A percentile compares a stretch with the other conserved stretches of the same genome.
phyloP scores from a whole-genome alignment of 139 green algal species.

The Chlorella sp. region DNA sequence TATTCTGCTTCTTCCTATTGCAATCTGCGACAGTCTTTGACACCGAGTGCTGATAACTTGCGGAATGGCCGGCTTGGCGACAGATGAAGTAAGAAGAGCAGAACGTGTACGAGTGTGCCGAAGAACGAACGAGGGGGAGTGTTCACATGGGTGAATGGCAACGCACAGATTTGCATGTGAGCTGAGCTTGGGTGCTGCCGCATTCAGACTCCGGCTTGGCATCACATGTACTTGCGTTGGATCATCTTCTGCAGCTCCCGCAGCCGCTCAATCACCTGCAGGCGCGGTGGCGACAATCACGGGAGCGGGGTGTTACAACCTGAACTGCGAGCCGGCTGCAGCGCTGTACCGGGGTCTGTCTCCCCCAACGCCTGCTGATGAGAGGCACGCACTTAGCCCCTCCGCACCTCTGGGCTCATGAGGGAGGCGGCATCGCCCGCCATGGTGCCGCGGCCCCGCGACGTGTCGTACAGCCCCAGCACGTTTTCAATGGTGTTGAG shows the following conservation, averaged over 20 bases:
- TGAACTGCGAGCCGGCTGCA: background rate
- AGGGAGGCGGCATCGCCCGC: slow-evolving; percentile 61
- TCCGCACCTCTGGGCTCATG: slow-evolving; percentile 70
- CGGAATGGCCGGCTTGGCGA: no score
- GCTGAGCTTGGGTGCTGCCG: background rate
- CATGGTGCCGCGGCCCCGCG: slow-evolving; percentile 44
- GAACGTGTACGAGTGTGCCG: no score
- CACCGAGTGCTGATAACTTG: no score
- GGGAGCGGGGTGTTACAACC: background rate
- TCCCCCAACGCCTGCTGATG: background rate
- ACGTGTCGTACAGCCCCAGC: slow-evolving; percentile 59
- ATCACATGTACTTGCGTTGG: slow-evolving; percentile 58
- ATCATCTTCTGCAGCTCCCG: slow-evolving; percentile 58
- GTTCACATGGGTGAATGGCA: no score
- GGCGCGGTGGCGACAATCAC: background rate
- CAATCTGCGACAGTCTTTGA: no score
- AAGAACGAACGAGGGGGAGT: no score
- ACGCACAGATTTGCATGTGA: background rate
- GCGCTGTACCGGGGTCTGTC: background rate
- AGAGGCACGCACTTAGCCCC: background rate
- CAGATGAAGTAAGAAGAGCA: no score
- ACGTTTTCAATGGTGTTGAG: slow-evolving; percentile 66
- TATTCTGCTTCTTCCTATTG: no score
- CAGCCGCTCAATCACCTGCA: slow-evolving; percentile 70
- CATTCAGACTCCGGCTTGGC: background rate